Evolutionary conservation across 2,329 filamentous ascomycete species (phyloP), one percentile per base, ranked within the genome.

Genomic region (Aspergillus calidoustus): DNA sequence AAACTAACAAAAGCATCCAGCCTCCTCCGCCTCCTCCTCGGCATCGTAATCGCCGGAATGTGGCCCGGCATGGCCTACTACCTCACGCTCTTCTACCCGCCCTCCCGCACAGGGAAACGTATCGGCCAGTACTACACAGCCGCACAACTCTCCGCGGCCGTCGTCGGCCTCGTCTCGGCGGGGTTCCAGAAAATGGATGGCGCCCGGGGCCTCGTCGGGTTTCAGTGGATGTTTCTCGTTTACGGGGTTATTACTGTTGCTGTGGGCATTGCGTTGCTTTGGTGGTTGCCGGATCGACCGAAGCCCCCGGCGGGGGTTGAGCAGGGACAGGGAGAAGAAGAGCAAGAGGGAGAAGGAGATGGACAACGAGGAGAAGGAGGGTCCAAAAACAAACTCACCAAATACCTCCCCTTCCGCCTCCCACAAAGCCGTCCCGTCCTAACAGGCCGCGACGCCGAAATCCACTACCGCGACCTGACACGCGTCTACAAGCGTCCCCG

Each of bases 31-130:
- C 89, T 97, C 59, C 83, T 97, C 11, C 86, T 97, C 7, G 93
- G 93, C 52, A 85, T 95, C 15, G 92, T 96, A 25, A 93, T 93
- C 73, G 93, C 93, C 1, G 93, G 93, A 51, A 93, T 97, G 89
- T 97, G 93, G 93, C 93, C 93, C 0, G 93, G 93, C 54, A 96
- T 97, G 93, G 87, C 92, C 9, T 95, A 95, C 76, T 97, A 96
- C 72, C 83, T 97, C 51, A 96, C 93, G 0, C 83, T 96, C 7
- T 97, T 96, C 81, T 97, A 97, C 72, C 93, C 93, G 7, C 92
- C 93, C 0, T 91, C 91, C 6, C 86, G 91, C 13, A 95, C 90
- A 1, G 93, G 91, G 15, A 96, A 95, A 80, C 86, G 93, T 44
- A 96, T 97, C 66, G 93, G 93, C 43, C 87, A 90, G 74, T 97